phyloP scores from a whole-genome alignment of 2,329 filamentous ascomycete species.

The Dothiorella sarmentorum region DNA sequence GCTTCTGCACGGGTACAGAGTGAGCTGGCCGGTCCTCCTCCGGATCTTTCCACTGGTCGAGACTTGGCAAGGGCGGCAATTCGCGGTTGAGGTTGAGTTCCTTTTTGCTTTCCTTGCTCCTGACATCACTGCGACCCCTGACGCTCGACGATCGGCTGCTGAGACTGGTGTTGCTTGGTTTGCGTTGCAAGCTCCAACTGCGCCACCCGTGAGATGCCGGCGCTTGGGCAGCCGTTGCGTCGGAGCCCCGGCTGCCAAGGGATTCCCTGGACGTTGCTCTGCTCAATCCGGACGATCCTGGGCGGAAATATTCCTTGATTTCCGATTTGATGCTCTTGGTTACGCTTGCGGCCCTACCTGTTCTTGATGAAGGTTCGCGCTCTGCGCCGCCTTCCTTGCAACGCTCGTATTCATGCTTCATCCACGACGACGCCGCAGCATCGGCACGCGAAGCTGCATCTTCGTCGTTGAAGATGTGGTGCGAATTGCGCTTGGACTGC shows the following conservation, averaged over 20 bases:
- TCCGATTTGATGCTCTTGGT: conserved; percentile 37
- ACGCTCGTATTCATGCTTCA: conserved; percentile 43
- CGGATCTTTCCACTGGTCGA: conserved; percentile 38
- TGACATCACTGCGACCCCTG: conserved; percentile 25
- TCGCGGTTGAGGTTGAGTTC: conserved; percentile 47
- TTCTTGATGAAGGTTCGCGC: conserved; percentile 12
- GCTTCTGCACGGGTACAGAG: background rate
- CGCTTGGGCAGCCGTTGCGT: conserved; percentile 17
- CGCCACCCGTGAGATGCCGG: conserved; percentile 33
- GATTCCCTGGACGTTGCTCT: conserved; percentile 36
- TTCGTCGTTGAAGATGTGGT: conserved; percentile 27
- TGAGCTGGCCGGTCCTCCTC: conserved; percentile 19
- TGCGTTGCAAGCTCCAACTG: conserved; percentile 37
- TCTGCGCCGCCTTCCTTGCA: conserved; percentile 27
- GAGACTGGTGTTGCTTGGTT: conserved; percentile 31
- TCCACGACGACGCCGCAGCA: conserved; percentile 42
- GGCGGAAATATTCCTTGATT: conserved; percentile 43
- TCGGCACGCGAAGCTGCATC: conserved; percentile 37
- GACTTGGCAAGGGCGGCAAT: conserved; percentile 45
- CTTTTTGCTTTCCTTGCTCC: conserved; percentile 27
- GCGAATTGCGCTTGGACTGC: conserved; percentile 41
- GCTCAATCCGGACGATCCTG: conserved; percentile 31
- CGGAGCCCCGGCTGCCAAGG: conserved; percentile 22
- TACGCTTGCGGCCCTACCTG: conserved; percentile 34
- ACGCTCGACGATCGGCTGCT: conserved; percentile 21